phyloP scores from a whole-genome alignment of 176 grass and related monocot species.

The Zea luxurians region DNA sequence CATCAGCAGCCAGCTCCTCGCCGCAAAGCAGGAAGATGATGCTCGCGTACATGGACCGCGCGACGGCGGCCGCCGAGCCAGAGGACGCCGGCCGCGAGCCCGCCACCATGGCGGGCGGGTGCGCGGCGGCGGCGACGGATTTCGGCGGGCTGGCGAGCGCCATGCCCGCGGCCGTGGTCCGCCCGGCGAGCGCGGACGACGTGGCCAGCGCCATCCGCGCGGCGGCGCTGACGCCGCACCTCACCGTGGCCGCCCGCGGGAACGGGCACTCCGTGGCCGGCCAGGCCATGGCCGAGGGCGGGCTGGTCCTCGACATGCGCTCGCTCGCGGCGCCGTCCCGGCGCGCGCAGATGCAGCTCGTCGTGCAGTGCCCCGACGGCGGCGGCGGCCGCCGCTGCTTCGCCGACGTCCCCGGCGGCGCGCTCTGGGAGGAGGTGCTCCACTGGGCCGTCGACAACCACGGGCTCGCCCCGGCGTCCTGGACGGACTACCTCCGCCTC shows the following conservation, averaged over 20 bases:
- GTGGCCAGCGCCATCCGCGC: conserved; percentile 57
- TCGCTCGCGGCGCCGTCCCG: conserved; percentile 31
- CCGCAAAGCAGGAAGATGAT: conserved; percentile 37
- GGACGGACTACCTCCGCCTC: conserved; percentile 93
- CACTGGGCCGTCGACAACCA: conserved; percentile 63
- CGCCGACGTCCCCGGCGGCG: conserved; percentile 74
- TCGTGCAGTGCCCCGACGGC: neutral
- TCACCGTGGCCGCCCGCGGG: conserved; percentile 80
- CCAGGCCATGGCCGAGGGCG: conserved; percentile 70
- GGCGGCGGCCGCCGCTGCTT: neutral
- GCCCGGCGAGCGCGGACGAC: conserved; percentile 56
- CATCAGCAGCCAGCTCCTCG: neutral
- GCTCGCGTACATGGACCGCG: conserved; percentile 72
- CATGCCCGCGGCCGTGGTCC: conserved; percentile 53
- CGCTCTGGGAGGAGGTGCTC: conserved; percentile 93
- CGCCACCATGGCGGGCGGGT: conserved; percentile 33
- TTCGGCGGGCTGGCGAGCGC: conserved; percentile 64
- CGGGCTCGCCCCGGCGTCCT: conserved; percentile 66
- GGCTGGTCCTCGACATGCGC: conserved; percentile 92
- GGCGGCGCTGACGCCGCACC: conserved; percentile 32
- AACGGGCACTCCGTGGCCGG: conserved; percentile 91
- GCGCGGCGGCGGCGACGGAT: conserved; percentile 58
- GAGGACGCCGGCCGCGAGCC: conserved; percentile 22
- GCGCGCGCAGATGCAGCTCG: conserved; percentile 30
- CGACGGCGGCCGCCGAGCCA: conserved; percentile 46